Evolutionary conservation across 768 basidiomycete species (phyloP).

Genomic region (Suillus ampliporus): DNA sequence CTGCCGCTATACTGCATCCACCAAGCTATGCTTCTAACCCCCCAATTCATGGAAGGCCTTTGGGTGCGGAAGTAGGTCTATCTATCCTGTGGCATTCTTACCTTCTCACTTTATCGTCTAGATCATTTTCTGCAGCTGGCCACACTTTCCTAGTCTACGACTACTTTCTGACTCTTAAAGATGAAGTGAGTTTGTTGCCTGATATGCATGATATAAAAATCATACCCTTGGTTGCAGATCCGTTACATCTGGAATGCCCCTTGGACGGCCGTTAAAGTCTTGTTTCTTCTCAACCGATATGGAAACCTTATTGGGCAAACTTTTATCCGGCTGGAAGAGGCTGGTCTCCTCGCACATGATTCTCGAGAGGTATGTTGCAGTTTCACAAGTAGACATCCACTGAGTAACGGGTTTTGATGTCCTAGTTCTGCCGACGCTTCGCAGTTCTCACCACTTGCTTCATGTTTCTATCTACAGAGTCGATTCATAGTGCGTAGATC

Average conservation of each 20-base stretch:
- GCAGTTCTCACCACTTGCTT: slow-evolving; percentile 5
- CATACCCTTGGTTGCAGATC: slow-evolving; percentile 12
- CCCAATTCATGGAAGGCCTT: slow-evolving; percentile 3
- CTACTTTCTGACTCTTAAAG: slow-evolving; percentile 20
- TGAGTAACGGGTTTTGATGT: not conserved
- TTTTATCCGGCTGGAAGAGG: slow-evolving; percentile 12
- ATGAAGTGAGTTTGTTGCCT: slow-evolving; percentile 17
- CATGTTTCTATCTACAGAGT: slow-evolving; percentile 4
- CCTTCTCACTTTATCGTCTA: not conserved
- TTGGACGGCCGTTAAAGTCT: slow-evolving; percentile 16
- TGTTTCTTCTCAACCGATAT: slow-evolving; percentile 25
- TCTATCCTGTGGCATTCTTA: not conserved
- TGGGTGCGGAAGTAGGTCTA: slow-evolving; percentile 15
- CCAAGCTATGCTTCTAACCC: slow-evolving; percentile 4
- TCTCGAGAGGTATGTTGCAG: slow-evolving; percentile 4
- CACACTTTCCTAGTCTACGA: slow-evolving; percentile 22
- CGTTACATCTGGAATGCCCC: slow-evolving; percentile 23
- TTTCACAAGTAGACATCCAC: not conserved
- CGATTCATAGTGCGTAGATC: slow-evolving; percentile 13
- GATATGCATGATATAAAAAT: not conserved
- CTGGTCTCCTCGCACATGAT: slow-evolving; percentile 10
- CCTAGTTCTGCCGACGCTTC: slow-evolving; percentile 7
- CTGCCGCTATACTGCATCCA: not conserved
- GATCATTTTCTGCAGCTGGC: slow-evolving; percentile 16
- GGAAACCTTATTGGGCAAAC: slow-evolving; percentile 21